Percentiles rank a stretch among this genome's conserved stretches.
These are phyloP conservation scores for Cyberlindnera saturnus DNA, from an alignment of 805 yeast species.

Conservation along the genomic window DNA sequence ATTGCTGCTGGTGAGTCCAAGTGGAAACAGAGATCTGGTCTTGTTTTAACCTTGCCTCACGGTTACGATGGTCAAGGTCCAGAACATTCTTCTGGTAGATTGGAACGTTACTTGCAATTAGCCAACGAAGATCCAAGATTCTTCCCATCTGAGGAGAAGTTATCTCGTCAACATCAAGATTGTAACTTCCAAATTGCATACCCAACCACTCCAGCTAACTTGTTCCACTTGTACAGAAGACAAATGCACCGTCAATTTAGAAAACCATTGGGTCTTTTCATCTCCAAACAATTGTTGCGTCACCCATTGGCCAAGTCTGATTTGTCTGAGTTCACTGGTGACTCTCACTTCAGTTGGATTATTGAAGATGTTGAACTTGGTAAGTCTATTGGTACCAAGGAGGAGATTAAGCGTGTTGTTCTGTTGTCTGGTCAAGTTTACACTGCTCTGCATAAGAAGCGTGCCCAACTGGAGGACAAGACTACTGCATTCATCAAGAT, in stretches of 20 bases:
- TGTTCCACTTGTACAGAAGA: slow-evolving; percentile 96
- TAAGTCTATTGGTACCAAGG: slow-evolving; percentile 66
- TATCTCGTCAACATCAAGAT: slow-evolving; percentile 97
- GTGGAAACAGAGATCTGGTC: slow-evolving; percentile 98
- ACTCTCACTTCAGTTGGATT: slow-evolving; percentile 91
- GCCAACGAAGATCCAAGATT: slow-evolving; percentile 93
- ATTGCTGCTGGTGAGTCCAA: slow-evolving; percentile 95
- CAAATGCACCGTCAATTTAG: slow-evolving; percentile 99
- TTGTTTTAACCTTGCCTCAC: slow-evolving; percentile 92
- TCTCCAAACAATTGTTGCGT: slow-evolving; percentile 91
- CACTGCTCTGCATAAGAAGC: slow-evolving; percentile 86
- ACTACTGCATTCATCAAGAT: slow-evolving; percentile 83
- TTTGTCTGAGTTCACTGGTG: slow-evolving; percentile 81
- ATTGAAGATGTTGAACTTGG: slow-evolving; percentile 90
- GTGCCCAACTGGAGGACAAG: slow-evolving; percentile 69
- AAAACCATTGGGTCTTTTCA: slow-evolving; percentile 79
- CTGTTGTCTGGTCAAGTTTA: slow-evolving; percentile 90
- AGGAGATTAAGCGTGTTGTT: slow-evolving; percentile 82
- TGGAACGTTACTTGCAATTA: slow-evolving; percentile 93
- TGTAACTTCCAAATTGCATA: slow-evolving; percentile 96
- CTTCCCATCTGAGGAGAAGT: slow-evolving; percentile 86
- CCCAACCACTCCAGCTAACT: slow-evolving; percentile 95
- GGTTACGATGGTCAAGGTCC: slow-evolving; percentile 99
- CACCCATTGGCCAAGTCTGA: slow-evolving; percentile 94
- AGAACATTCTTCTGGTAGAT: slow-evolving; percentile 96